Conservation (phyloP, 2,329 filamentous ascomycete genomes). For the Penicillium sp. region DNA sequence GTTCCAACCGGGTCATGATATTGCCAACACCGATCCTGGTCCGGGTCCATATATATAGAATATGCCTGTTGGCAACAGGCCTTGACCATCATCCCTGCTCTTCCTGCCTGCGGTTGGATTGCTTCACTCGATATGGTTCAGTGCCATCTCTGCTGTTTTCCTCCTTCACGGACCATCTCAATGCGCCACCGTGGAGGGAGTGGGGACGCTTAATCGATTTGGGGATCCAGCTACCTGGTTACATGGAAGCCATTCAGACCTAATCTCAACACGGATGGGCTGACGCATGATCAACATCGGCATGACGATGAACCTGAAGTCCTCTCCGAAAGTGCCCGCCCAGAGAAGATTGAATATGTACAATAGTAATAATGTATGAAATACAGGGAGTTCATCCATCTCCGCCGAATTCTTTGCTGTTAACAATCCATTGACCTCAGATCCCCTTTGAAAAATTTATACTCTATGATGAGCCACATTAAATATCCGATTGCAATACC, state of each 20-base stretch:
- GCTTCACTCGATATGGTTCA: neutral
- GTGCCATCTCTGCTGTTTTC: neutral
- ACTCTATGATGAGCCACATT: neutral
- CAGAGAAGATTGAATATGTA: neutral
- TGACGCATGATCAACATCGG: neutral
- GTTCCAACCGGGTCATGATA: neutral
- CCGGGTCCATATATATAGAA: neutral
- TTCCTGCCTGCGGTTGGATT: neutral
- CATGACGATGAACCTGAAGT: neutral
- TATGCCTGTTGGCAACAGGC: neutral
- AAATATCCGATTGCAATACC: neutral
- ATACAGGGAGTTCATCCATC: neutral
- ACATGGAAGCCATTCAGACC: neutral
- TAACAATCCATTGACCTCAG: neutral
- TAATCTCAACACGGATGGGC: neutral
- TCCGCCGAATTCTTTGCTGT: neutral
- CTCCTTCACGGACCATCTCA: slow-evolving; percentile 1
- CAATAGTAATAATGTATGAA: neutral
- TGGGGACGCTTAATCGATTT: neutral
- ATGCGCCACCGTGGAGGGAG: slow-evolving; percentile 11
- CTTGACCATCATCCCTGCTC: neutral
- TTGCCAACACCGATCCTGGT: neutral
- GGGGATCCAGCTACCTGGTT: neutral
- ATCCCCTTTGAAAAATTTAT: neutral
- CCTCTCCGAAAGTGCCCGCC: neutral